Evolutionary conservation across 768 basidiomycete species (phyloP).

Genomic region (Peribolospora kevripleyi): DNA sequence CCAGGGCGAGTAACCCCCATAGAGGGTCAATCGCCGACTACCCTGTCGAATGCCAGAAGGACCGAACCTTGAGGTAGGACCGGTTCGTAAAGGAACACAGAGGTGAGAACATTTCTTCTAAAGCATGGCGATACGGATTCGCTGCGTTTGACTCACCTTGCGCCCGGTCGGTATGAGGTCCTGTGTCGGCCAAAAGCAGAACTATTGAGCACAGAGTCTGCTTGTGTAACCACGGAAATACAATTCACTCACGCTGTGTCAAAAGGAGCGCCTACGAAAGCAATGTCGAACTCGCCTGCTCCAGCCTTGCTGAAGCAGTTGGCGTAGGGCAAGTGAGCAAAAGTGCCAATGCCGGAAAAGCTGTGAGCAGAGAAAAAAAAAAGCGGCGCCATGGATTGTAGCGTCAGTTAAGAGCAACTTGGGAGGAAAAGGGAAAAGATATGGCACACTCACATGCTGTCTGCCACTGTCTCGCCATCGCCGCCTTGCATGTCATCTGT

Average conservation of each 20-base stretch:
- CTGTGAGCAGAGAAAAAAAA: too few species aligned
- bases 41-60: slow-evolving; percentile 6
- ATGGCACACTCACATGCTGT: neutral
- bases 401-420: too few species aligned
- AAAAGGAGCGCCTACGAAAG: neutral
- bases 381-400: too few species aligned
- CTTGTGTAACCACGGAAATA: neutral
- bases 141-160: neutral
- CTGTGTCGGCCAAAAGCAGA: slow-evolving; percentile 3
- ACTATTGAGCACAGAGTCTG: neutral
- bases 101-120: too few species aligned
- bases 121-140: too few species aligned
- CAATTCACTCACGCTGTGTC: neutral
- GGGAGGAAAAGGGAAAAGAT: too few species aligned
- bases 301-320: slow-evolving; percentile 3
- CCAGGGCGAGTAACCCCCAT: neutral
- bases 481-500: neutral
- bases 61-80: slow-evolving; percentile 1
- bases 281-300: slow-evolving; percentile 2
- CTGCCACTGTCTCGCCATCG: neutral
- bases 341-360: slow-evolving; percentile 4
- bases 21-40: neutral
- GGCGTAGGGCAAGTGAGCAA: slow-evolving; percentile 6
- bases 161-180: slow-evolving; percentile 7
- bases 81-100: too few species aligned